A percentile compares a stretch with the other conserved stretches of the same genome.
Conservation (phyloP, 805 yeast species). For the Ogataea minuta region DNA sequence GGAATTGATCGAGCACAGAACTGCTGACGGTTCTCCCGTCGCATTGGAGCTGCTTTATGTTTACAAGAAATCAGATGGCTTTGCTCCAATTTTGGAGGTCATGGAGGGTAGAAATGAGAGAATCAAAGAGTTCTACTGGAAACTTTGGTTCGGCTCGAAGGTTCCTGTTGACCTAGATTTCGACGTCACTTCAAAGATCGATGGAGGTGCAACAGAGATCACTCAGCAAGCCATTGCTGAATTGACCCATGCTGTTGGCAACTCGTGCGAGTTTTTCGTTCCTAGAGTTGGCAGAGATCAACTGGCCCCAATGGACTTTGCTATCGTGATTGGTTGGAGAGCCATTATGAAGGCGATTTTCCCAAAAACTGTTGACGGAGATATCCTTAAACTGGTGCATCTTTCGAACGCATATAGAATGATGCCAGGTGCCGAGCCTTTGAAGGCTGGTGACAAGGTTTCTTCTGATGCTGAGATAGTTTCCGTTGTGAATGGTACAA, state of each 20-base stretch:
- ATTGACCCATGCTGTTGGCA: conserved; percentile 95
- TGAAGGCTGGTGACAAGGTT: conserved; percentile 84
- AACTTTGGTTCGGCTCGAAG: conserved; percentile 80
- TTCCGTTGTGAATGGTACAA: conserved; percentile 85
- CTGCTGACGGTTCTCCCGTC: conserved; percentile 71
- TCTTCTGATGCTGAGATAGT: conserved; percentile 79
- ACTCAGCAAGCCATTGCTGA: conserved; percentile 79
- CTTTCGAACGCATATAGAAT: conserved; percentile 91
- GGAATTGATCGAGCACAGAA: conserved; percentile 82
- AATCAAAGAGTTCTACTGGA: conserved; percentile 97
- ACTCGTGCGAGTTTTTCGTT: conserved; percentile 94
- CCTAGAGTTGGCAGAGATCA: conserved; percentile 80
- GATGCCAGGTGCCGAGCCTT: conserved; percentile 87
- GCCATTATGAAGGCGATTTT: conserved; percentile 97
- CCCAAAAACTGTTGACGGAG: conserved; percentile 97
- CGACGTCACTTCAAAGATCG: conserved; percentile 67
- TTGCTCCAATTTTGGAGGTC: conserved; percentile 89
- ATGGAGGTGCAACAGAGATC: conserved; percentile 66
- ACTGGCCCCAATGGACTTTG: conserved; percentile 98
- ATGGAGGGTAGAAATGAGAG: conserved; percentile 89
- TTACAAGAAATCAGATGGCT: conserved; percentile 85
- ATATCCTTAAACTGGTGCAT: conserved; percentile 88
- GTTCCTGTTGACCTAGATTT: conserved; percentile 64
- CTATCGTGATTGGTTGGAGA: conserved; percentile 97
- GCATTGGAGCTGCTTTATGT: conserved; percentile 74